Evolutionary conservation across 2,329 filamentous ascomycete species (phyloP), one percentile per base, ranked within the genome.

Genomic region (Colletotrichum euphorbiae): DNA sequence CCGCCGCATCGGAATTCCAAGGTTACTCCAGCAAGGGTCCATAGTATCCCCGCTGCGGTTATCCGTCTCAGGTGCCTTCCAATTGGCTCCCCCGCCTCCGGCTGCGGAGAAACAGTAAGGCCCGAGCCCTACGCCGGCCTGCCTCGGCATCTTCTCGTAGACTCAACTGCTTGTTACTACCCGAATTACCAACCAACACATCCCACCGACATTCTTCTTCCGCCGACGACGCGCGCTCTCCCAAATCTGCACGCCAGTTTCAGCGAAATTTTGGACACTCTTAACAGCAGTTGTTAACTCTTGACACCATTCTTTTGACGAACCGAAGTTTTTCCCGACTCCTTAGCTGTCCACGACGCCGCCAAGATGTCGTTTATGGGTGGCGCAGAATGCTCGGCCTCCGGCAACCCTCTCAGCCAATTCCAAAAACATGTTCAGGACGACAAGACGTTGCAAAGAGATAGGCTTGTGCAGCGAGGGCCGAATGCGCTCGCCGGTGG

Each of bases 351-450:
- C 17, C 24, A 55, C 54, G 52, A 52, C 43, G 36, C 60, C 69
- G 67, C 61, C 74, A 84, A 70, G 73, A 98, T 99, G 95, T 98
- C 95, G 62, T 98, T 99, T 80, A 87, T 98, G 75, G 93, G 93
- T 81, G 94, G 95, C 74, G 92, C 95, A 74, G 96, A 98, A 83
- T 99, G 96, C 86, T 98, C 95, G 64, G 97, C 96, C 70, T 94
- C 93, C 72, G 93, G 91, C 76, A 99, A 99, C 80, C 96, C 97
- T 66, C 90, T 99, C 75, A 95, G 93, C 78, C 96, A 98, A 84
- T 97, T 99, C 80, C 93, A 94, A 72, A 99, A 99, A 81, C 94
- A 98, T 80, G 93, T 96, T 65, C 93, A 97, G 77, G 93, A 97
- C 86, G 96, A 99, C 83, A 97, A 94, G 82, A 96, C 93, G 66